Evolutionary conservation across 768 basidiomycete species (phyloP).

Genomic region (Leccinum imitatum): DNA sequence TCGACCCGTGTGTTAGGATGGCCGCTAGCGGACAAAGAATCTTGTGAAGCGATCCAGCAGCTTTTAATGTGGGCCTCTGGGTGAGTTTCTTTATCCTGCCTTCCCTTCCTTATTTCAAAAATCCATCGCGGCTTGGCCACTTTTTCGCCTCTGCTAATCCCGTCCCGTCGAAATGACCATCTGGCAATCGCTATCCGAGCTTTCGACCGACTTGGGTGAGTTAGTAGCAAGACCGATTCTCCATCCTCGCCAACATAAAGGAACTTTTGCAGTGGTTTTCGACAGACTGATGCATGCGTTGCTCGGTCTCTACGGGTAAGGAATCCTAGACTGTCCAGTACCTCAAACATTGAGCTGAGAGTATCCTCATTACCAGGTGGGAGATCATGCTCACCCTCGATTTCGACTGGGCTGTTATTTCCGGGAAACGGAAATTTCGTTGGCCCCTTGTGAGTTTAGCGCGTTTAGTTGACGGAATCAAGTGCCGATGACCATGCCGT

Average conservation of each 20-base stretch:
- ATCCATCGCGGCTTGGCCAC: not conserved
- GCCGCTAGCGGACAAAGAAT: constrained; percentile 18
- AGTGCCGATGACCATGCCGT: constrained; percentile 7
- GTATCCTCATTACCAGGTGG: constrained; percentile 34
- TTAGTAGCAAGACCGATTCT: not conserved
- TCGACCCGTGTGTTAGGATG: constrained; percentile 3
- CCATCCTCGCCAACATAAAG: not conserved
- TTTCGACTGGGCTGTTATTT: constrained; percentile 44
- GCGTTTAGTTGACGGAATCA: not conserved
- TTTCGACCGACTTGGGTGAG: constrained; percentile 39
- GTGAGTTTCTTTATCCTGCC: not conserved
- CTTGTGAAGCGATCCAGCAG: constrained; percentile 4
- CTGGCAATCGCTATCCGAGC: constrained; percentile 40
- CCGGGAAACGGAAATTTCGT: constrained; percentile 42
- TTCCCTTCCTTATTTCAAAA: not conserved
- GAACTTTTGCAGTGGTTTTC: constrained; percentile 34
- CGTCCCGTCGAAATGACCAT: constrained; percentile 34
- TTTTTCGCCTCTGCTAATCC: not conserved
- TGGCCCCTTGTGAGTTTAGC: constrained; percentile 46
- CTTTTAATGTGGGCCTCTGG: constrained; percentile 12
- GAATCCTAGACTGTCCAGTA: not conserved
- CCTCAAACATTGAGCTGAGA: not conserved
- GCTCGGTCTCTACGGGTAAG: constrained; percentile 46
- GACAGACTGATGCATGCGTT: constrained; percentile 42
- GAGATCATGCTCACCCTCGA: constrained; percentile 42